Base-by-base conservation (phyloP, 1,284 basidiomycete species). In the Puccinia novopanici region DNA sequence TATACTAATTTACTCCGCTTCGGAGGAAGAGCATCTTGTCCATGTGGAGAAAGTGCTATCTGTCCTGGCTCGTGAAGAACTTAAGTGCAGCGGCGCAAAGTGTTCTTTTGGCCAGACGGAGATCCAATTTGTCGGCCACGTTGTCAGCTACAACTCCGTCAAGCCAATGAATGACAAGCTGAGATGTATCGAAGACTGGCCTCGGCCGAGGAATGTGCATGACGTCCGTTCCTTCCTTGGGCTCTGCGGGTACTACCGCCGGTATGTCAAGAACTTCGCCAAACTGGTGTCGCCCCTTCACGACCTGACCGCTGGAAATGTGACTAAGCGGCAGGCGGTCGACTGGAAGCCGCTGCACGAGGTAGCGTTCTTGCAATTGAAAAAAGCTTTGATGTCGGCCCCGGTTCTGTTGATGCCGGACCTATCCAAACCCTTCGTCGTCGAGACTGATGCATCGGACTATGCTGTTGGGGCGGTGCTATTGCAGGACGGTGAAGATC, bases 111-210 rank as follows among this genome's bases (percentile, higher is more conserved):
- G 57, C 37, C 34, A 17, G 9, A 37, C 50, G 9, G 72, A 82
- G 37, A 84, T 87, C 15, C 85, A 87, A 42, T 89, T 87, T 83
- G 84, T 89, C 22, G 72, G 88, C 0, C 86, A 86, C 80, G 82
- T 88, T 48, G 83, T 89, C 45, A 72, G 71, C 0, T 22, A 82
- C 0, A 80, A 85, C 2, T 84, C 85, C 10, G 82, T 89, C n/a
- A 40, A 52, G 0, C 88, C 89, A 88, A 85, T 88, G 74, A 82
- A 83, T 0, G 82, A 74, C 1, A 89, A 89, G 82, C 80, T 89
- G 0, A 37, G 84, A 2, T 83, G 84, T 0, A 85, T 89, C 57
- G 34, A 67, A 0, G 76, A 84, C 6, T 89, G 88, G 88, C 87
- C 86, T 0, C 34, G 40, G 0, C 88, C 88, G 0, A 81, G 57